phyloP scores from a whole-genome alignment of 2,329 filamentous ascomycete genomes.

The Xylaria sp. region DNA sequence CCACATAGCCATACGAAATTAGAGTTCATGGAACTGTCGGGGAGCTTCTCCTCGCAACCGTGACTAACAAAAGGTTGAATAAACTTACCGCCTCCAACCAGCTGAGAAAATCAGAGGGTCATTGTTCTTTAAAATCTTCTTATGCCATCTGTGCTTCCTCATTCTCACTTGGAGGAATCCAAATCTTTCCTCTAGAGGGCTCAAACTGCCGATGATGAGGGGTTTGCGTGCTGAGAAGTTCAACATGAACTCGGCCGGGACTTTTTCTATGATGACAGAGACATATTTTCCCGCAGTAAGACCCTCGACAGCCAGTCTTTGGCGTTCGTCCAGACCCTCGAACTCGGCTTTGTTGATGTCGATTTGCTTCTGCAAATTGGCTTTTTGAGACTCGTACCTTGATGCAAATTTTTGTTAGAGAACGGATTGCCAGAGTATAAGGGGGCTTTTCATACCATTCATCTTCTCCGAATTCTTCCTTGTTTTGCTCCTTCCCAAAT shows the following conservation, averaged over 20 bases:
- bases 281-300: constrained; percentile 93
- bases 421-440: background rate
- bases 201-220: constrained; percentile 89
- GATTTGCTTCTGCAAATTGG: constrained; percentile 91
- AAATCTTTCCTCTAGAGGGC: constrained; percentile 93
- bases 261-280: constrained; percentile 86
- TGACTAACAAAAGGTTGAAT: background rate
- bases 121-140: constrained; percentile 98
- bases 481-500: constrained; percentile 73
- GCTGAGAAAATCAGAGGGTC: constrained; percentile 97
- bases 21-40: constrained; percentile 55
- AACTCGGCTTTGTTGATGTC: constrained; percentile 98
- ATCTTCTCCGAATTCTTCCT: constrained; percentile 92
- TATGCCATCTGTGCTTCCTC: constrained; percentile 98
- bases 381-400: constrained; percentile 72
- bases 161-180: constrained; percentile 96
- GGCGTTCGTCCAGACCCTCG: constrained; percentile 83
- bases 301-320: constrained; percentile 86
- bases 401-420: constrained; percentile 8
- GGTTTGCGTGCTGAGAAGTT: constrained; percentile 86
- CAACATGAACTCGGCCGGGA: constrained; percentile 89
- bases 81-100: constrained; percentile 86
- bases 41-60: background rate
- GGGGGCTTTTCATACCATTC: constrained; percentile 85
- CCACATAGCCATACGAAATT: constrained; percentile 56